Base-by-base conservation (phyloP, 768 basidiomycete species). In the Russula foetens region DNA sequence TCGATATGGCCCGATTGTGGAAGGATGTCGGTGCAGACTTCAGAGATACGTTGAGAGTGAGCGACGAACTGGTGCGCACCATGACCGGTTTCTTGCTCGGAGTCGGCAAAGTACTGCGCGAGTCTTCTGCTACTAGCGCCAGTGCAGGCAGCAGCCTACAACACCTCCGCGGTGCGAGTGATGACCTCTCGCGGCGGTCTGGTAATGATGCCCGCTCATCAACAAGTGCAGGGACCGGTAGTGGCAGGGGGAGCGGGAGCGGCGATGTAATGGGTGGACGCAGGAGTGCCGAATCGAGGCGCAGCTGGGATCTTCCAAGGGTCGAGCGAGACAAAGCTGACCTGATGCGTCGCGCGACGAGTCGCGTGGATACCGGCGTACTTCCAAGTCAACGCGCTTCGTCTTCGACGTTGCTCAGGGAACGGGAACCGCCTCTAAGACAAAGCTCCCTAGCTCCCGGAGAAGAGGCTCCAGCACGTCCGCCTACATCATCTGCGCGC, bases 71-170 rank as follows among this genome's bases (percentile, higher is more conserved):
- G 48, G 85, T 92, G 4, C 75, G 91, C 56, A 84, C 82, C 7
- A 75, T 89, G 70, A 92, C 90, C 8, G 84, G 83, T 44, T 82
- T 92, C 60, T 71, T 92, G 64, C 73, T 92, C n/a, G 85, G 86
- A 33, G 77, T 87, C 7, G 89, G 91, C 33, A 82, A 81, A 70
- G 76, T 86, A 12, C 70, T 91, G 60, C 78, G 83, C 60, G 90
- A 91, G 54, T 70, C 77, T 24, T 72, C 72, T 29, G 58, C 72
- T 53, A 45, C 72, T 46, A 67, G 48, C 2, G 28, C 47, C 5
- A 50, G 49, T 53, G 31, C 23, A 7, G 15, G 70, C 57, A 68
- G 70, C 12, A 74, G 72, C 23, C 74, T 74, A 51, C 68, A 77
- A 44, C 82, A 84, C 71, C 71, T 71, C 35, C 71, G 82, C 60